Evolutionary conservation across 2,329 filamentous ascomycete species (phyloP), one percentile per base, ranked within the genome.

Genomic region (Fusarium heterosporum): DNA sequence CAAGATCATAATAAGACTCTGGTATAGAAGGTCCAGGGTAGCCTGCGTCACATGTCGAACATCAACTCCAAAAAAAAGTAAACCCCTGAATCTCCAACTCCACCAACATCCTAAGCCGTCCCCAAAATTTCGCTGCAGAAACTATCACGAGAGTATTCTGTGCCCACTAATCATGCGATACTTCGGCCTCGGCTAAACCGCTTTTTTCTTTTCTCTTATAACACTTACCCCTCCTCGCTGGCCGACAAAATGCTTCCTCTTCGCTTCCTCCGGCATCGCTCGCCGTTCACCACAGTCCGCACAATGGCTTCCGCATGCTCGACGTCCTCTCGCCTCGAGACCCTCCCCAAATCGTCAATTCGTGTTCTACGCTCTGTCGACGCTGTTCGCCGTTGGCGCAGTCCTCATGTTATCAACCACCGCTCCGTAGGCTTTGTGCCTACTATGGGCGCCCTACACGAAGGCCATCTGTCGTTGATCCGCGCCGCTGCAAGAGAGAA

Each of bases 371-470:
- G 92, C 72, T 86, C 92, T 77, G 89, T 96, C 60, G 81, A 89
- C 14, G 83, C 87, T 12, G 82, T 97, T 50, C 91, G 93, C 38
- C 78, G 84, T 71, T 91, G 90, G 83, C 89, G 93, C 34, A 84
- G 82, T 22, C 85, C 88, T 39, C 87, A 93, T 61, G 80, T 88
- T 34, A 79, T 88, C 61, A 84, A 89, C 73, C 86, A 90, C 71
- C 87, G 90, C 57, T 89, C 89, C 42, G 89, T 99, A 58, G 93
- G 91, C 60, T 88, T 99, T 28, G 93, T 99, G 34, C 96, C 96
- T 2, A 99, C 96, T 30, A 98, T 99, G 96, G 96, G 96, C 65
- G 96, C 96, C 48, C 85, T 99, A n/a, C 96, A 99, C 78, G 87
- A 89, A 55, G 96, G 96, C 39, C 96, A 99, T 79, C 80, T 97